Evolutionary conservation across 2,329 filamentous ascomycete species (phyloP).

Genomic region (Shiraia sp.): DNA sequence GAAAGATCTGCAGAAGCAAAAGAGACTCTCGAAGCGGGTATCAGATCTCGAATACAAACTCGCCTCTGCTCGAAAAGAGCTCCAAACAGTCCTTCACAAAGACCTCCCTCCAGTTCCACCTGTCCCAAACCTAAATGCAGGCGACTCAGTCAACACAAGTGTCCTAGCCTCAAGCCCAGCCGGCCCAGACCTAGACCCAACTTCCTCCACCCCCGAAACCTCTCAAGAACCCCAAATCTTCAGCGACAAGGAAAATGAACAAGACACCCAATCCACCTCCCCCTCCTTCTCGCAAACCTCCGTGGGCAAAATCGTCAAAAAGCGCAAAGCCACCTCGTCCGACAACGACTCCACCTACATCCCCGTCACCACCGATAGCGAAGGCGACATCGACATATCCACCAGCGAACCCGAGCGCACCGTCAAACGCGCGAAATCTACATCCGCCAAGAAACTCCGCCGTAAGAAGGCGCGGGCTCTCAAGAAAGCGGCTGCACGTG

Average conservation of each 20-base stretch:
- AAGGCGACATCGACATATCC: constrained; percentile 21
- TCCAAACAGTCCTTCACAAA: constrained; percentile 53
- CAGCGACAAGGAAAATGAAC: constrained; percentile 30
- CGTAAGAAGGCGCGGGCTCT: constrained; percentile 17
- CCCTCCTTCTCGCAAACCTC: not conserved
- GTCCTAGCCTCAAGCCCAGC: no score
- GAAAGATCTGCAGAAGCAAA: constrained; percentile 61
- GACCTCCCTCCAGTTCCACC: constrained; percentile 47
- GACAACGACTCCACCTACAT: constrained; percentile 37
- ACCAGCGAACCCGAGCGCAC: constrained; percentile 22
- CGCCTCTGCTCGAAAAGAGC: constrained; percentile 58
- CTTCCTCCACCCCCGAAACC: constrained; percentile 17
- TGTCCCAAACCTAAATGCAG: constrained; percentile 37
- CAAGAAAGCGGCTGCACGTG: constrained; percentile 16
- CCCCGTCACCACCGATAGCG: constrained; percentile 25
- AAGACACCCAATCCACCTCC: constrained; percentile 15
- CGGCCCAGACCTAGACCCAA: constrained; percentile 38
- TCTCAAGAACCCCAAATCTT: constrained; percentile 10
- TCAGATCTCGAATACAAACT: constrained; percentile 65
- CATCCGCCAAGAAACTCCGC: constrained; percentile 15
- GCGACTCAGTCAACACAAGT: no score
- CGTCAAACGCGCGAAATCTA: constrained; percentile 19
- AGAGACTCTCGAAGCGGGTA: constrained; percentile 62
- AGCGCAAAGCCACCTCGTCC: constrained; percentile 40
- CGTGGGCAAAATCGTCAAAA: constrained; percentile 39